Conservation (phyloP, 2,329 filamentous ascomycete species). For the Neobulgaria alba region DNA sequence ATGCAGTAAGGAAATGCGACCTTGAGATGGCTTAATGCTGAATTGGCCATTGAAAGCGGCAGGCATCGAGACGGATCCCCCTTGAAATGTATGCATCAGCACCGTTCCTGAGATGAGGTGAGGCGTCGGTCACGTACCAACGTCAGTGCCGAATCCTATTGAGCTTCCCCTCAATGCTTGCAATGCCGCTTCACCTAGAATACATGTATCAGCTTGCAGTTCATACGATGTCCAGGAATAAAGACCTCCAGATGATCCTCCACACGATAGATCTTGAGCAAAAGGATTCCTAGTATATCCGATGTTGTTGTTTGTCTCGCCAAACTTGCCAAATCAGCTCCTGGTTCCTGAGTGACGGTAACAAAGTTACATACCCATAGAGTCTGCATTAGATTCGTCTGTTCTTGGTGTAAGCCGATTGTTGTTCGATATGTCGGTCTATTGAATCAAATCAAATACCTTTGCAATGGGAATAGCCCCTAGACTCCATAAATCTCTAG, state of each 20-base stretch:
- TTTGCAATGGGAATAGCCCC: background rate
- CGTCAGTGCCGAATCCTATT: slow-evolving; percentile 22
- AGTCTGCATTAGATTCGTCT: background rate
- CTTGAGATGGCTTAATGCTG: slow-evolving; percentile 29
- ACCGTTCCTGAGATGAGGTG: no score
- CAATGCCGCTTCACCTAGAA: slow-evolving; percentile 1
- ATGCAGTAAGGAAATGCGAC: no score
- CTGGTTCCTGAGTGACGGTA: background rate
- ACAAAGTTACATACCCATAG: background rate
- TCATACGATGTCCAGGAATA: background rate
- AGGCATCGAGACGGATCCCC: slow-evolving; percentile 31
- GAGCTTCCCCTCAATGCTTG: slow-evolving; percentile 13
- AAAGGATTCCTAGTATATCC: background rate
- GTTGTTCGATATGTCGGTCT: background rate
- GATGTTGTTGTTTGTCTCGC: slow-evolving; percentile 1
- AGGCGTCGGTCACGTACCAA: no score
- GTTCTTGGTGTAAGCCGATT: background rate
- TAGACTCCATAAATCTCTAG: background rate
- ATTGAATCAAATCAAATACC: background rate
- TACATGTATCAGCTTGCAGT: background rate
- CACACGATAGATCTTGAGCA: background rate
- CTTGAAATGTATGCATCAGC: no score
- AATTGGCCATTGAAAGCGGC: slow-evolving; percentile 30
- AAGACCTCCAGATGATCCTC: background rate
- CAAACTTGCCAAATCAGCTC: background rate